Evolutionary conservation across 2,329 filamentous ascomycete species (phyloP), one percentile per base, ranked within the genome.

Genomic region (Pseudocercospora vitis): DNA sequence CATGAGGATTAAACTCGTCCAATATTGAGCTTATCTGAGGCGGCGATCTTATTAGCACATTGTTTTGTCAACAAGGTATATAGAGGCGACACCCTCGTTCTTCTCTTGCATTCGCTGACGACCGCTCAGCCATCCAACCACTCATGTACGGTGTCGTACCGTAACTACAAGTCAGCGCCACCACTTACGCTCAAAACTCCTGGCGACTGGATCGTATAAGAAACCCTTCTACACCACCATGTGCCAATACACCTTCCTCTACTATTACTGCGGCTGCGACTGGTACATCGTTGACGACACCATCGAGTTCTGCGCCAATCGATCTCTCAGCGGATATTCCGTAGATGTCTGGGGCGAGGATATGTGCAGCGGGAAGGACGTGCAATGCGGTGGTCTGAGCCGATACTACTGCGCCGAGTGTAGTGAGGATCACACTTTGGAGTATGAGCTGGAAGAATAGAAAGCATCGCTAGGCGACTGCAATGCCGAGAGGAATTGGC

Each of bases 231-330:
- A n/a, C n/a, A n/a, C 8, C 24, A 31, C 28, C 24, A 42, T 42
- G 37, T 42, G 37, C 19, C 21, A 18, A 12, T 42, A 42, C 37
- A 75, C 74, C 8, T 77, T 76, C 63, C 71, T 69, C 18, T 67
- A 72, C 70, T 77, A 77, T 64, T 73, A 72, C 65, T 77, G 75
- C 67, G 74, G 74, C 65, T 74, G 75, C 65, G 74, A 74, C 61
- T 75, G 75, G 66, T 77, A 75, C 65, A 76, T 77, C 65, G 73
- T 73, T 69, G 65, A 69, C 55, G 72, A 76, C 66, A 71, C 64
- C 50, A 71, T 77, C 54, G 75, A 78, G 61, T 69, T 74, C 57
- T 77, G 75, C 67, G 67, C 64, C 7, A 73, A 71, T 49, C 71
- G 75, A 14, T 71, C 74, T 5, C 69, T 78, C 18, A 73, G 70